Evolutionary conservation across 805 yeast genomes (phyloP).

Genomic region (Alloascoidea hylecoeti): DNA sequence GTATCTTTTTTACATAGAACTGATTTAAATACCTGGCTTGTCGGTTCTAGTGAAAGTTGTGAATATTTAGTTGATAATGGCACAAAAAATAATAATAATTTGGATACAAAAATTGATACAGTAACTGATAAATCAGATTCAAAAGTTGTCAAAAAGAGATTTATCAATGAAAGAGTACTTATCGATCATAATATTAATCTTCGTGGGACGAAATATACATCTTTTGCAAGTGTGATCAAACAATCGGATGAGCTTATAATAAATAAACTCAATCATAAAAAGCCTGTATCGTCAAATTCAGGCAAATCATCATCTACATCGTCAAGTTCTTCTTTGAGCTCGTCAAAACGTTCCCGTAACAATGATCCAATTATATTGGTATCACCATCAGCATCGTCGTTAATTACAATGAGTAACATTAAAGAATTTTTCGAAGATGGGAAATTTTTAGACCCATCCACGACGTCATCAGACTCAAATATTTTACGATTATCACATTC

Average conservation of each 20-base stretch:
- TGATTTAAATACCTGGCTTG: conserved; percentile 71
- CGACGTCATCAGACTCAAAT: conserved; percentile 18
- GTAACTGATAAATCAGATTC: conserved; percentile 2
- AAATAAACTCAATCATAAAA: conserved; percentile 7
- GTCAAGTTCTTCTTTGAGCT: too few species aligned
- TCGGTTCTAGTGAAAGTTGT: conserved; percentile 50
- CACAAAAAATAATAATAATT: conserved; percentile 3
- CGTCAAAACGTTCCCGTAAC: too few species aligned
- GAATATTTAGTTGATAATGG: conserved; percentile 26
- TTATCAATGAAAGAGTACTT: conserved; percentile 24
- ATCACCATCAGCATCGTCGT: conserved; percentile 69
- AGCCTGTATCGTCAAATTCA: background rate
- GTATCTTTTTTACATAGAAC: conserved; percentile 76
- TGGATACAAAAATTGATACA: conserved; percentile 6
- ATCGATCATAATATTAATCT: conserved; percentile 26
- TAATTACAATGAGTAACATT: conserved; percentile 50
- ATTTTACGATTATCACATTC: conserved; percentile 38
- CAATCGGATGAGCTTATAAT: conserved; percentile 18
- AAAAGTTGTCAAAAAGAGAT: conserved; percentile 13
- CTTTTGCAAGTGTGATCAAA: conserved; percentile 19
- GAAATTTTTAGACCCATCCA: conserved; percentile 38
- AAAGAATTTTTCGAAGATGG: conserved; percentile 66
- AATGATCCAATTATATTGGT: conserved; percentile 61
- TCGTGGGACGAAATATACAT: conserved; percentile 19
- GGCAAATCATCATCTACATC: background rate